A percentile compares a stretch with the other conserved stretches of the same genome.
phyloP scores from a whole-genome alignment of 164 flowering plant species.

The Chimonanthus salicifolius region DNA sequence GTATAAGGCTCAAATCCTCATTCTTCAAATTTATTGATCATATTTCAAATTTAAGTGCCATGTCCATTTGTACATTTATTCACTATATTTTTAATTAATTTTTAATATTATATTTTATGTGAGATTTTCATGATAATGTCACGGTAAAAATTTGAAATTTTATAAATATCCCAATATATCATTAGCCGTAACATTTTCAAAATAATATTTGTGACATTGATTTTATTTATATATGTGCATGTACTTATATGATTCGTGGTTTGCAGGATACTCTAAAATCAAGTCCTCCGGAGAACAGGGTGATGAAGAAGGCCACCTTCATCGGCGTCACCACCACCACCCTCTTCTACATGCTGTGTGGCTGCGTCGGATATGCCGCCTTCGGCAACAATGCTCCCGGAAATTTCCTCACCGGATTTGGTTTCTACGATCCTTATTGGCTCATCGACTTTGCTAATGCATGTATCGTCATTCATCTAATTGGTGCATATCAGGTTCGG shows the following conservation, averaged over 20 bases:
- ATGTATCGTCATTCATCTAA: constrained; percentile 55
- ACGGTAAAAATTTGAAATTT: too few species aligned
- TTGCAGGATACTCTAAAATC: constrained; percentile 58
- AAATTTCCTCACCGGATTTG: constrained; percentile 76
- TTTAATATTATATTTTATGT: too few species aligned
- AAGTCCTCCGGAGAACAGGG: constrained; percentile 53
- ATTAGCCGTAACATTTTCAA: too few species aligned
- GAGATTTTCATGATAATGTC: too few species aligned
- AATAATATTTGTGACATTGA: too few species aligned
- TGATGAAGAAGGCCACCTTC: constrained; percentile 53
- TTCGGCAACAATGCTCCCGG: constrained; percentile 79
- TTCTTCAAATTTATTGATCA: too few species aligned
- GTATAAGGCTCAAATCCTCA: too few species aligned
- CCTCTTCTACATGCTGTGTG: constrained; percentile 58
- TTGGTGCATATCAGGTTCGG: constrained; percentile 76
- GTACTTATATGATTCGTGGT: not conserved
- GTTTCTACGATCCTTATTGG: constrained; percentile 84
- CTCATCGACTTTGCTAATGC: constrained; percentile 60
- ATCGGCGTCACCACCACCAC: constrained; percentile 43
- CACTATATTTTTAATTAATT: too few species aligned
- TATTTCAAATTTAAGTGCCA: too few species aligned
- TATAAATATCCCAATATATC: too few species aligned
- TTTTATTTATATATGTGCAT: too few species aligned
- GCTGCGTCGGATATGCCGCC: constrained; percentile 65
- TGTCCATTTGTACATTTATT: too few species aligned